These are phyloP conservation scores for Nothomitra cinnamomea DNA, from an alignment of 2,329 filamentous ascomycete genomes.

Conservation along the genomic window DNA sequence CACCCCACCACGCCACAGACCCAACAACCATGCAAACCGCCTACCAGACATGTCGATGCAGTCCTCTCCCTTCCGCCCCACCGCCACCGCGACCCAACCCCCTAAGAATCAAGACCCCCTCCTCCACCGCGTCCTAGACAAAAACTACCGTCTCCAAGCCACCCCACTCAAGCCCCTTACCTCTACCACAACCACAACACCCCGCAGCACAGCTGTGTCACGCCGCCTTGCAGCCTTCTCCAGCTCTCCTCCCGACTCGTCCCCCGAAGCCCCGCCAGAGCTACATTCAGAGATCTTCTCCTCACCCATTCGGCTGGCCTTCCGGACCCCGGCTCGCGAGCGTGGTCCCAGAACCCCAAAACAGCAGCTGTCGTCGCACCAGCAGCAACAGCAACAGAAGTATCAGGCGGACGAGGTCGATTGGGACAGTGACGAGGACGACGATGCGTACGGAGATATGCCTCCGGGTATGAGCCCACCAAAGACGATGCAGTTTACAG, in stretches of 20 bases:
- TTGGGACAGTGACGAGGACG: constrained; percentile 62
- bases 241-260: constrained; percentile 43
- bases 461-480: constrained; percentile 63
- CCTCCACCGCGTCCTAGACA: constrained; percentile 83
- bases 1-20: constrained; percentile 17
- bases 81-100: constrained; percentile 24
- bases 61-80: constrained; percentile 30
- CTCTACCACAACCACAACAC: constrained; percentile 12
- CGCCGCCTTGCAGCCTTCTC: constrained; percentile 10
- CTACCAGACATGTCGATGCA: constrained; percentile 40
- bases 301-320: constrained; percentile 33
- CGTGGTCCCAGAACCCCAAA: neutral
- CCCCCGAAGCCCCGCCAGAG: constrained; percentile 65
- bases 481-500: constrained; percentile 77
- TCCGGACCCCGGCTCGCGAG: neutral
- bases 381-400: neutral
- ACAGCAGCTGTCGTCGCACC: neutral
- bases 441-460: constrained; percentile 38
- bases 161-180: constrained; percentile 50
- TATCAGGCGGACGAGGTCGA: constrained; percentile 34
- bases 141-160: constrained; percentile 84
- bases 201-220: constrained; percentile 8
- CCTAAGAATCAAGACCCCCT: constrained; percentile 45
- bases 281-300: constrained; percentile 74
- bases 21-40: constrained; percentile 24